A percentile compares a stretch with the other conserved stretches of the same genome.
phyloP scores from a whole-genome alignment of 2,329 filamentous ascomycete genomes.

The Paraconiothyrium sp. region DNA sequence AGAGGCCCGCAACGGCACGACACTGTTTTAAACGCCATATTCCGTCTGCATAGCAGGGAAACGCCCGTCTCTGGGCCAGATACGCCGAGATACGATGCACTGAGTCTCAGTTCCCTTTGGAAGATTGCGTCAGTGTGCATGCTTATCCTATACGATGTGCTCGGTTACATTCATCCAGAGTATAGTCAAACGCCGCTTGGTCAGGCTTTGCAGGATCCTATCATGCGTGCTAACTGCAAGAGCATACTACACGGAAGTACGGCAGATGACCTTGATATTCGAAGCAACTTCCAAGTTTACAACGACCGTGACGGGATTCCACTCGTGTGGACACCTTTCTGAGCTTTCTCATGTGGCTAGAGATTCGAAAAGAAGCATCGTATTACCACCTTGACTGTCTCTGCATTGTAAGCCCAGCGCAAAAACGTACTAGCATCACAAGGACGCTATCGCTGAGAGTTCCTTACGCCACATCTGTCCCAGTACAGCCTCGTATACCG shows the following conservation, averaged over 20 bases:
- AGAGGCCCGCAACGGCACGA: not conserved
- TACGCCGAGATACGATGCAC: not conserved
- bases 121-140: not conserved
- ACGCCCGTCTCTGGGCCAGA: not conserved
- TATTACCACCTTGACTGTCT: too few relatives aligned
- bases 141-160: not conserved
- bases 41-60: not conserved
- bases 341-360: too few relatives aligned
- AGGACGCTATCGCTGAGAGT: too few relatives aligned
- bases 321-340: too few relatives aligned
- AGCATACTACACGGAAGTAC: not conserved
- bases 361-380: too few relatives aligned
- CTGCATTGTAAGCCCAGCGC: too few relatives aligned
- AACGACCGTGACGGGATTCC: not conserved
- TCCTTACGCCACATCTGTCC: too few relatives aligned
- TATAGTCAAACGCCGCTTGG: not conserved
- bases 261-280: not conserved
- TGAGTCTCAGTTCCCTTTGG: not conserved
- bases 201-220: not conserved
- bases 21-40: not conserved
- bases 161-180: not conserved
- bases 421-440: too few relatives aligned
- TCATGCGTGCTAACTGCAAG: not conserved
- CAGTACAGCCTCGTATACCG: too few relatives aligned
- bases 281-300: not conserved